Evolutionary conservation across 2,329 filamentous ascomycete genomes (phyloP).

Genomic region (Colletotrichum sidae): DNA sequence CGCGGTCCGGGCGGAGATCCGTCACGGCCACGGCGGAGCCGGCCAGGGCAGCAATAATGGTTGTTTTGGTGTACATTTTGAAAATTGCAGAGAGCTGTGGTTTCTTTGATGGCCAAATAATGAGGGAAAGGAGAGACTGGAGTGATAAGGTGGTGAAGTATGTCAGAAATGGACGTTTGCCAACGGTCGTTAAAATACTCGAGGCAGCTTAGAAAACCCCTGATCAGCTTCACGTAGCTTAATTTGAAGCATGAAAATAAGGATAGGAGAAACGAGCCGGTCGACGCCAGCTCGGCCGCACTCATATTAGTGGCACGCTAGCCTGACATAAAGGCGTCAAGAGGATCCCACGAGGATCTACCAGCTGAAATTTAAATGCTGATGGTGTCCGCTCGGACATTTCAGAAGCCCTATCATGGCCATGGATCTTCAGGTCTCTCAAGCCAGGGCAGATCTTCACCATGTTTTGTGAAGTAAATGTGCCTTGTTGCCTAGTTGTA

Average conservation of each 20-base stretch:
- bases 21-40: conserved; percentile 39
- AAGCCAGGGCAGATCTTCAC: neutral
- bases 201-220: neutral
- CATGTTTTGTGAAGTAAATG: neutral
- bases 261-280: neutral
- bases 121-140: neutral
- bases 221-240: conserved; percentile 13
- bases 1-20: conserved; percentile 34
- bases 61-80: conserved; percentile 42
- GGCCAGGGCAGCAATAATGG: conserved; percentile 41
- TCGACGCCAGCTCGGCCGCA: conserved; percentile 4
- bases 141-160: neutral
- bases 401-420: neutral
- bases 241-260: conserved; percentile 13
- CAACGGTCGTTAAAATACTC: conserved; percentile 4
- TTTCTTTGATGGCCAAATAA: neutral
- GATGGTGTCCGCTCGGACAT: conserved; percentile 5
- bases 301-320: conserved; percentile 10
- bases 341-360: neutral
- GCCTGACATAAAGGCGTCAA: conserved; percentile 6
- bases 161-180: neutral
- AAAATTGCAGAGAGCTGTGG: neutral
- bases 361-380: neutral
- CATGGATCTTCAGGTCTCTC: neutral
- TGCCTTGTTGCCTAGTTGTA: neutral